phyloP scores from a whole-genome alignment of 306 rosid genomes.

The Abrus precatorius region DNA sequence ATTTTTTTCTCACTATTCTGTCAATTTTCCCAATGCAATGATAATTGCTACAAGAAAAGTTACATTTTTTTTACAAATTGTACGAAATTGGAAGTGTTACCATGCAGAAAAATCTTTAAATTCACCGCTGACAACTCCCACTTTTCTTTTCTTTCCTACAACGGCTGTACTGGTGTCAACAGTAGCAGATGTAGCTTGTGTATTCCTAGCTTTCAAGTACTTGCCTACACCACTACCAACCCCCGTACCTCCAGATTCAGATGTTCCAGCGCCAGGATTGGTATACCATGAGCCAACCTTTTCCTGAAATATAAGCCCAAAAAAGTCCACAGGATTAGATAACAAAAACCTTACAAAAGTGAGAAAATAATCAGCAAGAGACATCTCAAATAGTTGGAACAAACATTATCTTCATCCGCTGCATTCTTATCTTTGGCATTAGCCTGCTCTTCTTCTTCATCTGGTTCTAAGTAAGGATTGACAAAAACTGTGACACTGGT shows the following conservation, averaged over 20 bases:
- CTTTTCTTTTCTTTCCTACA: conserved; percentile 83
- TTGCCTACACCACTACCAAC: conserved; percentile 79
- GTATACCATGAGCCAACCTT: conserved; percentile 93
- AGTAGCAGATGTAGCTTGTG: conserved; percentile 60
- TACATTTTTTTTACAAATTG: conserved; percentile 41
- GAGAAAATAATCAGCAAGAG: conserved; percentile 4
- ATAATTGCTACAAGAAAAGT: conserved; percentile 37
- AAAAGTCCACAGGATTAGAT: conserved; percentile 3
- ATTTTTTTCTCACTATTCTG: background rate
- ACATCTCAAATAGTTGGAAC: conserved; percentile 49
- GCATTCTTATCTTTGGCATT: conserved; percentile 69
- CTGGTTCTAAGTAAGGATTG: conserved; percentile 93
- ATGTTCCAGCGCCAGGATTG: conserved; percentile 80
- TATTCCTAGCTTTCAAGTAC: conserved; percentile 79
- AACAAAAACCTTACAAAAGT: conserved; percentile 13
- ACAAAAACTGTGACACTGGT: conserved; percentile 77
- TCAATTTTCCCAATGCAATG: conserved; percentile 22
- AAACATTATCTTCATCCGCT: conserved; percentile 85
- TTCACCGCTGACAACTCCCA: conserved; percentile 57
- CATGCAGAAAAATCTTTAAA: conserved; percentile 84
- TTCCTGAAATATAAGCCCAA: conserved; percentile 61
- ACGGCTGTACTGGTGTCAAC: conserved; percentile 51
- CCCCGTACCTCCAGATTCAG: conserved; percentile 60
- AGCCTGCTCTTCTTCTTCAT: conserved; percentile 78
- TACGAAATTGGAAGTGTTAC: conserved; percentile 59